Percentiles rank a stretch among this genome's conserved stretches.
Conservation (phyloP, 257 asterid genomes). For the Oldenlandia corymbosa region DNA sequence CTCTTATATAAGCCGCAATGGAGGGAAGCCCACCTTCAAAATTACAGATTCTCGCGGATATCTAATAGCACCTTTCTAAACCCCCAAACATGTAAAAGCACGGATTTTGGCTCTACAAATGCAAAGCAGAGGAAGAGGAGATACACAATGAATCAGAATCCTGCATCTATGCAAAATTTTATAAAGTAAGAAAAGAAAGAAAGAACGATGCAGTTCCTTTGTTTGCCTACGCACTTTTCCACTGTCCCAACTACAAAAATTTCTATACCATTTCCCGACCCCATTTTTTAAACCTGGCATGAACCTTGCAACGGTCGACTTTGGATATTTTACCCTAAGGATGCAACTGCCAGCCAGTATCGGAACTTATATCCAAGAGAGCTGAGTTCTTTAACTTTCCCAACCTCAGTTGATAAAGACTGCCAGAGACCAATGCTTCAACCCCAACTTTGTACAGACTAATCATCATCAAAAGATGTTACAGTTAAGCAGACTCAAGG, state of each 20-base stretch:
- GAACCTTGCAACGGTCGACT: slow-evolving; percentile 14
- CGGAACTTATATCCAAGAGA: slow-evolving; percentile 1
- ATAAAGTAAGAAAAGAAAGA: slow-evolving; percentile 7
- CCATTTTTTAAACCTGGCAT: slow-evolving; percentile 6
- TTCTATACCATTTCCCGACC: slow-evolving; percentile 25
- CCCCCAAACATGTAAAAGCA: slow-evolving; percentile 33
- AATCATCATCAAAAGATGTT: background rate
- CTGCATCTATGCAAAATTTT: slow-evolving; percentile 40
- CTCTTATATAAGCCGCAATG: slow-evolving; percentile 29
- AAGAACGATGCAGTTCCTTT: slow-evolving; percentile 25
- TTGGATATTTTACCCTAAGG: slow-evolving; percentile 1
- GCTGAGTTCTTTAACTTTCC: slow-evolving; percentile 3
- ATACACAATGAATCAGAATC: slow-evolving; percentile 50
- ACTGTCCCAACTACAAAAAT: slow-evolving; percentile 60
- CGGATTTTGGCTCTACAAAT: slow-evolving; percentile 18
- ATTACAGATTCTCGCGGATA: slow-evolving; percentile 44
- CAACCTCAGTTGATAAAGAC: background rate
- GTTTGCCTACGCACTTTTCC: slow-evolving; percentile 34
- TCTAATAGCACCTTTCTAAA: slow-evolving; percentile 29
- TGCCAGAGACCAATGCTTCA: slow-evolving; percentile 7
- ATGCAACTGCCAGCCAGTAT: slow-evolving; percentile 1
- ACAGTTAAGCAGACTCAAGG: slow-evolving; percentile 30
- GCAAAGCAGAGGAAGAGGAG: slow-evolving; percentile 20
- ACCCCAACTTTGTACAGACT: slow-evolving; percentile 12
- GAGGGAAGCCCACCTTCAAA: slow-evolving; percentile 44